Conservation (phyloP, 805 yeast species). For the Ascoidea asiatica region DNA sequence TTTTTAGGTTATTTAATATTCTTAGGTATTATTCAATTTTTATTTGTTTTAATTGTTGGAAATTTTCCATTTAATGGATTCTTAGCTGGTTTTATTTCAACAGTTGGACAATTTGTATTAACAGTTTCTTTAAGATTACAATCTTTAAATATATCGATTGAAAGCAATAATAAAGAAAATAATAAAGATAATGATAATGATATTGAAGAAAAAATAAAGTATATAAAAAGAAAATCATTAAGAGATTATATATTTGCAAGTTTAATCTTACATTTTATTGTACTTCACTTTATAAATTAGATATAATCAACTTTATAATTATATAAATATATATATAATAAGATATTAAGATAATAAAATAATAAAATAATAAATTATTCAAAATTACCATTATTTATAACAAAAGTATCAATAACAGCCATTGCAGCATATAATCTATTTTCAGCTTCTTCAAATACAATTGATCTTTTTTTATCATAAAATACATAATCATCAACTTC, state of each 20-base stretch:
- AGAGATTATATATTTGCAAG: conserved; percentile 86
- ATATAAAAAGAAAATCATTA: conserved; percentile 36
- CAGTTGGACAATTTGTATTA: conserved; percentile 93
- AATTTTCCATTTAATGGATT: conserved; percentile 96
- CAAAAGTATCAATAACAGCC: conserved; percentile 84
- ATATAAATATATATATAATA: background rate
- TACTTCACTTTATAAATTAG: conserved; percentile 79
- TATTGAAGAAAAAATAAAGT: conserved; percentile 9
- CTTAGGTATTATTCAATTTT: conserved; percentile 68
- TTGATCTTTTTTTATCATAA: conserved; percentile 64
- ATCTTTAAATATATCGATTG: conserved; percentile 27
- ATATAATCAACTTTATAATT: background rate
- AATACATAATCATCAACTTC: conserved; percentile 93
- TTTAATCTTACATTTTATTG: conserved; percentile 76
- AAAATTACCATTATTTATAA: conserved; percentile 15
- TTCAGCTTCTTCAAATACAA: conserved; percentile 94
- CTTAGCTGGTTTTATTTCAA: conserved; percentile 78
- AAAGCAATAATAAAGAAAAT: conserved; percentile 23
- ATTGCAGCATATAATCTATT: conserved; percentile 93
- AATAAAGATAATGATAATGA: conserved; percentile 33
- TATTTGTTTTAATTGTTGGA: conserved; percentile 65
- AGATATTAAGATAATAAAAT: no score
- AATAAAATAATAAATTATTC: background rate
- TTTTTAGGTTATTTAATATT: conserved; percentile 65
- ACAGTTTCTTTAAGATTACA: conserved; percentile 76